Percentiles rank a stretch among this genome's conserved stretches.
These are phyloP conservation scores for Plasmodium chabaudi DNA, from an alignment of 169 alveolate species.

Conservation along the genomic window DNA sequence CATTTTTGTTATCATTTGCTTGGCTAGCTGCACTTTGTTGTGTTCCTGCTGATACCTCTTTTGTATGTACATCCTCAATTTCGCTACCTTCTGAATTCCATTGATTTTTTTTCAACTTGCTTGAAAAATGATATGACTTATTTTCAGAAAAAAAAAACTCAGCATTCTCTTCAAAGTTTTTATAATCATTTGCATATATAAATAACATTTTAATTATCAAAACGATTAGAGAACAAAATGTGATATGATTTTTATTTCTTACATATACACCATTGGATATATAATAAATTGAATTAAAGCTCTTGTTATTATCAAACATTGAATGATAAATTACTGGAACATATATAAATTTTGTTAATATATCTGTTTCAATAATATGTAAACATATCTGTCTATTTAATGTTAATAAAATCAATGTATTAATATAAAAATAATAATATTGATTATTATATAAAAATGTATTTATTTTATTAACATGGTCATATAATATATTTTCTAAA, in stretches of 20 bases:
- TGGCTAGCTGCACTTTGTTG: background rate
- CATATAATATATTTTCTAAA: slow-evolving; percentile 30
- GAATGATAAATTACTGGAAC: slow-evolving; percentile 51
- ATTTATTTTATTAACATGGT: slow-evolving; percentile 47
- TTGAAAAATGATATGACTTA: background rate
- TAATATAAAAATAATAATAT: slow-evolving; percentile 56
- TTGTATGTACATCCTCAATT: background rate
- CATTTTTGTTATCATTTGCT: background rate
- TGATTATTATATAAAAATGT: slow-evolving; percentile 18
- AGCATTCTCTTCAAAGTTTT: background rate
- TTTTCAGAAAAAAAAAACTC: background rate
- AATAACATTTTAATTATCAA: slow-evolving; percentile 40
- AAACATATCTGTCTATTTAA: slow-evolving; percentile 34
- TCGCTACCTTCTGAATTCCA: background rate
- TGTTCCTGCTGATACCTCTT: background rate
- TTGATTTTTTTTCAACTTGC: background rate
- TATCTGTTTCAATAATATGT: slow-evolving; percentile 32
- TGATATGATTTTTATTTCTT: slow-evolving; percentile 50
- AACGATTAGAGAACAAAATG: slow-evolving; percentile 62
- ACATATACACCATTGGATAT: slow-evolving; percentile 21
- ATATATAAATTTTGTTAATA: slow-evolving; percentile 37
- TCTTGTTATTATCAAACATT: slow-evolving; percentile 37
- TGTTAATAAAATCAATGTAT: slow-evolving; percentile 31
- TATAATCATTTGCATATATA: slow-evolving; percentile 23
- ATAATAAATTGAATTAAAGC: slow-evolving; percentile 33